Evolutionary conservation across 2,329 filamentous ascomycete genomes (phyloP).

Genomic region (Trichoderma endophyticum): DNA sequence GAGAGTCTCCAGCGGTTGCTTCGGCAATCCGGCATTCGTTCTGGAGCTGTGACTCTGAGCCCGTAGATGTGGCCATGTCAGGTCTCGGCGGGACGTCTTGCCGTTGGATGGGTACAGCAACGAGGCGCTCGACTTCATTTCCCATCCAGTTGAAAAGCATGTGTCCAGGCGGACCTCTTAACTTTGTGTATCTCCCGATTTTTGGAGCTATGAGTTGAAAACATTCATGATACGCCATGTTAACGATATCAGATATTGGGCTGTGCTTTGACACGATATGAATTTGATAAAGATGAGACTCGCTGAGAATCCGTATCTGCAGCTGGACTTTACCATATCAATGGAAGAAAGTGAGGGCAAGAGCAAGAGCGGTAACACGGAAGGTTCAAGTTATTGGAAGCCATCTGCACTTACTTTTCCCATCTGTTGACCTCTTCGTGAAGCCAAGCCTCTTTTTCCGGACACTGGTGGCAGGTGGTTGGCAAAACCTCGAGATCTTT

Average conservation of each 20-base stretch:
- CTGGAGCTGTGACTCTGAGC: not conserved
- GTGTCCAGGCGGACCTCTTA: not conserved
- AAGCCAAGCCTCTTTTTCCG: no score
- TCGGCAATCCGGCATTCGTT: not conserved
- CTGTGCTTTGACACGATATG: not conserved
- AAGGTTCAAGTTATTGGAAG: no score
- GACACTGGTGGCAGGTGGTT: no score
- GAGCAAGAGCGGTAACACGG: no score
- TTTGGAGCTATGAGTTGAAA: not conserved
- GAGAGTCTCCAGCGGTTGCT: not conserved
- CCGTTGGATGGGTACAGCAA: not conserved
- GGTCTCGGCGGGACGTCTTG: not conserved
- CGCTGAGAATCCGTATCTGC: no score
- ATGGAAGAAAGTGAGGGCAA: no score
- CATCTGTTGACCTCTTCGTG: no score
- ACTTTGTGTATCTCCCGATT: not conserved
- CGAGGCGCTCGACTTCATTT: not conserved
- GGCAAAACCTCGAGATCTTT: no score
- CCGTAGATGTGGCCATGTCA: not conserved
- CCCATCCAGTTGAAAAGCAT: not conserved
- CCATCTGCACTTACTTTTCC: no score
- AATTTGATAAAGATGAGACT: no score
- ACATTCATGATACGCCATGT: not conserved
- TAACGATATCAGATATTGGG: not conserved
- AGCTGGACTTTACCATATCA: no score